A percentile compares a stretch with the other conserved stretches of the same genome.
These are phyloP conservation scores for Russula ochroleuca DNA, from an alignment of 768 basidiomycete species.

Conservation along the genomic window DNA sequence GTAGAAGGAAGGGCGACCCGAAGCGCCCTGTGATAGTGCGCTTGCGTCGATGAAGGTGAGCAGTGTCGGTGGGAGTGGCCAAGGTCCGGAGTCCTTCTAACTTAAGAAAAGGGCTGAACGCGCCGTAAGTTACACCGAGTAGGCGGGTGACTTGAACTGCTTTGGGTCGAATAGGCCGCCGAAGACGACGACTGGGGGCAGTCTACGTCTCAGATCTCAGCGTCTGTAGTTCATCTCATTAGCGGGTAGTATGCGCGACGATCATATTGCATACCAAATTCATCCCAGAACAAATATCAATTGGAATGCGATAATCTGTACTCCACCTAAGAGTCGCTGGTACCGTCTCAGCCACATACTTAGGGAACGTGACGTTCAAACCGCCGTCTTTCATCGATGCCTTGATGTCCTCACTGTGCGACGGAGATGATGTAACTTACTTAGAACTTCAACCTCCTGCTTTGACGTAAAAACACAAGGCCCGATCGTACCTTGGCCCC, in stretches of 20 bases:
- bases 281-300: slow-evolving; percentile 48
- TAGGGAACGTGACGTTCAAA: too few species aligned
- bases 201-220: slow-evolving; percentile 39
- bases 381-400: too few species aligned
- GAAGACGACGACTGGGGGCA: slow-evolving; percentile 50
- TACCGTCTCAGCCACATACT: too few species aligned
- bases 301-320: slow-evolving; percentile 65
- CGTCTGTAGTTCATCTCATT: slow-evolving; percentile 29
- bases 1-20: slow-evolving; percentile 53
- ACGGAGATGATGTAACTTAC: too few species aligned
- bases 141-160: slow-evolving; percentile 50
- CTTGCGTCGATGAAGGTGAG: slow-evolving; percentile 63
- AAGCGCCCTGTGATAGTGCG: slow-evolving; percentile 48
- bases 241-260: background rate
- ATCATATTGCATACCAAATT: slow-evolving; percentile 45
- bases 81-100: background rate
- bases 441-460: too few species aligned
- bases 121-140: slow-evolving; percentile 53
- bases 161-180: slow-evolving; percentile 62
- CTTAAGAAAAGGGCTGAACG: slow-evolving; percentile 39
- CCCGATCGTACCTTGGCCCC: too few species aligned
- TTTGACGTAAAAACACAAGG: too few species aligned
- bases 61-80: slow-evolving; percentile 35
- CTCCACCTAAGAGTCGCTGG: too few species aligned
- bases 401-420: too few species aligned